Conservation (phyloP, 371 early-diverging fungal genomes). For the Actinomortierella wolfii region DNA sequence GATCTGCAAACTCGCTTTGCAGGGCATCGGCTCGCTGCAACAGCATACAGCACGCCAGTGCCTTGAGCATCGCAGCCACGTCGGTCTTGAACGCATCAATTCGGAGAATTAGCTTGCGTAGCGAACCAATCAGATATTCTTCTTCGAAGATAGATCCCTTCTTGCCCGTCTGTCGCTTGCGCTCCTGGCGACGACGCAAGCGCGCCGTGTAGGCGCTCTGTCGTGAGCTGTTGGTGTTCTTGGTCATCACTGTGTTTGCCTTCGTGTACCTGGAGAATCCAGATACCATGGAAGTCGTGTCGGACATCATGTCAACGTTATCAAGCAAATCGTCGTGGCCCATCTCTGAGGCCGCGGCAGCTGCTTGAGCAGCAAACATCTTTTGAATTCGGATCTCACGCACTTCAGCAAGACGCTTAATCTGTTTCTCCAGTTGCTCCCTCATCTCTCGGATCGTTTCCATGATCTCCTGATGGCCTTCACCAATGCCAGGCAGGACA, state of each 20-base stretch:
- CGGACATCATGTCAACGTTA: constrained; percentile 91
- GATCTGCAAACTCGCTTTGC: constrained; percentile 26
- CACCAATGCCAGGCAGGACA: constrained; percentile 73
- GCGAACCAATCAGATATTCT: constrained; percentile 81
- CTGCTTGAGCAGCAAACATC: constrained; percentile 15
- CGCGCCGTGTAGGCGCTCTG: constrained; percentile 66
- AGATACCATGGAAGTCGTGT: constrained; percentile 91
- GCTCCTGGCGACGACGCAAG: constrained; percentile 69
- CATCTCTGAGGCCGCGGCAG: constrained; percentile 34
- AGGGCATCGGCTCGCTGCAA: constrained; percentile 35
- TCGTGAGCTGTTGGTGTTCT: constrained; percentile 54
- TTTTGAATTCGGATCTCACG: constrained; percentile 41
- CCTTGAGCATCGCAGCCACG: constrained; percentile 26
- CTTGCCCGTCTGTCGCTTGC: constrained; percentile 82
- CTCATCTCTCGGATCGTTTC: constrained; percentile 79
- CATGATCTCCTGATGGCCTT: constrained; percentile 61
- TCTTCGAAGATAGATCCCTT: constrained; percentile 91
- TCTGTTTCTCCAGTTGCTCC: constrained; percentile 72
- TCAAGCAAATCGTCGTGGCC: constrained; percentile 70
- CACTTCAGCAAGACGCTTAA: constrained; percentile 59
- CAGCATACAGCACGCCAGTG: constrained; percentile 33
- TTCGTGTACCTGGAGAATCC: constrained; percentile 79
- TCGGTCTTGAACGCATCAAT: constrained; percentile 29
- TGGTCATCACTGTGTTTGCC: constrained; percentile 62
- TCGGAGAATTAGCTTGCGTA: constrained; percentile 52